Evolutionary conservation across 2,329 filamentous ascomycete species (phyloP), one percentile per base, ranked within the genome.

Genomic region (Fusarium piperis): DNA sequence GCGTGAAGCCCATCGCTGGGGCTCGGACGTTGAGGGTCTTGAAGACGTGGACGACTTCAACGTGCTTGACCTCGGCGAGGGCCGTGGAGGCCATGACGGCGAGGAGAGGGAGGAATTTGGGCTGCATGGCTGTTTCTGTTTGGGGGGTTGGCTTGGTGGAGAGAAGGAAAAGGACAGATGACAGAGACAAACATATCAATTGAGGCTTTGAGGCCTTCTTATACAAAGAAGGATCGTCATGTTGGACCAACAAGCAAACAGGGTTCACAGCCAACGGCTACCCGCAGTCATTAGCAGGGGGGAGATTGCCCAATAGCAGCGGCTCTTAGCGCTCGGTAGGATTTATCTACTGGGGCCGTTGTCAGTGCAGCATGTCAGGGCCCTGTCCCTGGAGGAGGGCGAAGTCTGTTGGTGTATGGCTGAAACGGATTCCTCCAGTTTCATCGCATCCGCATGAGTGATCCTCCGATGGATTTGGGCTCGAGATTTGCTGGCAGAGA

Each of bases 41-140:
- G 11, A 72, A 30, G 62, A 70, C 55, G 59, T 70, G 69, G 15
- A 72, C 59, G 15, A 72, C 69, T 1, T 72, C 62, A 16, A 72
- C 66, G 0, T 26, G 48, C 30, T 64, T 16, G 32, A 72, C 56
- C 4, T 64, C 30, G 18, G 58, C 10, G 15, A 70, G 20, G 20
- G 36, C 62, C 10, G 46, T 63, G 18, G 51, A 66, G 23, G 52
- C 65, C 12, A 59, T 35, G 15, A 67, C 70, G 36, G 66, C 66
- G 10, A 72, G 46, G 15, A 70, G 11, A 11, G 65, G 20, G 35
- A 71, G 55, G 15, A 51, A 62, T 7, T 60, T 46, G 58, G 55
- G 10, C 10, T 71, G 41, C 69, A 71, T 71, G 2, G 68, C 59
- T 55, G 5, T 12, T n/a, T 46, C 48, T 11, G 46, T 15, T 30